Evolutionary conservation across 345 rosid genomes (phyloP).

Genomic region (Salix arbutifolia): DNA sequence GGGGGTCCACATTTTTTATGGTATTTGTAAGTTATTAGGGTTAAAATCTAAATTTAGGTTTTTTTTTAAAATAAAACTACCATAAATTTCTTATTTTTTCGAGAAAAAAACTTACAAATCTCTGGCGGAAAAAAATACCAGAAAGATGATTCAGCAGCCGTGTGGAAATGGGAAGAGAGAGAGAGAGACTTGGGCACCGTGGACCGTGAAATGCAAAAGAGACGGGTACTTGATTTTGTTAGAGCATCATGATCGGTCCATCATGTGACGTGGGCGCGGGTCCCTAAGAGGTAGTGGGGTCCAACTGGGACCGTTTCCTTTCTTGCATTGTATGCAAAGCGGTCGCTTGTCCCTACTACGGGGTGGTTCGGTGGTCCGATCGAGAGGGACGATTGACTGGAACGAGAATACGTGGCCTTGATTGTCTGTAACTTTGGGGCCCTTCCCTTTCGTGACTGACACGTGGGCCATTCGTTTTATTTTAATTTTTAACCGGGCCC

Average conservation of each 20-base stretch:
- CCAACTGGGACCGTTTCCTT: conserved; percentile 15
- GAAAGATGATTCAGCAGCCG: too few species aligned
- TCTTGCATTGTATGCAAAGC: conserved; percentile 43
- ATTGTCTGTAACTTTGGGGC: conserved; percentile 12
- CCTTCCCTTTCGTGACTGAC: background rate
- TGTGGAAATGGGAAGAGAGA: too few species aligned
- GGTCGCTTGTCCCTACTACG: conserved; percentile 38
- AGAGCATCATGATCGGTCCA: conserved; percentile 12
- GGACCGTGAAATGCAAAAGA: conserved; percentile 25
- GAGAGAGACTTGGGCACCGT: conserved; percentile 5
- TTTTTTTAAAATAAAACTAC: too few species aligned
- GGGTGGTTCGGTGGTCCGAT: conserved; percentile 42
- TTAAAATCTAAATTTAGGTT: too few species aligned
- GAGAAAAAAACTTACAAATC: too few species aligned
- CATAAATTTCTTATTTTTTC: too few species aligned
- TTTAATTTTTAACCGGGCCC: background rate
- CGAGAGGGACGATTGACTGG: conserved; percentile 11
- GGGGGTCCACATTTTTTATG: too few species aligned
- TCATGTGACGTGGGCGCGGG: conserved; percentile 40
- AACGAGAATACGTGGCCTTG: conserved; percentile 25
- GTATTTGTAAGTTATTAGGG: too few species aligned
- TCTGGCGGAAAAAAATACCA: too few species aligned
- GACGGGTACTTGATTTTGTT: background rate
- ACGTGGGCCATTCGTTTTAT: conserved; percentile 5
- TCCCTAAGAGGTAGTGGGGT: conserved; percentile 17